Percentiles rank a stretch among this genome's conserved stretches.
Conservation (phyloP, 768 basidiomycete genomes). For the Polyporus arcularius region DNA sequence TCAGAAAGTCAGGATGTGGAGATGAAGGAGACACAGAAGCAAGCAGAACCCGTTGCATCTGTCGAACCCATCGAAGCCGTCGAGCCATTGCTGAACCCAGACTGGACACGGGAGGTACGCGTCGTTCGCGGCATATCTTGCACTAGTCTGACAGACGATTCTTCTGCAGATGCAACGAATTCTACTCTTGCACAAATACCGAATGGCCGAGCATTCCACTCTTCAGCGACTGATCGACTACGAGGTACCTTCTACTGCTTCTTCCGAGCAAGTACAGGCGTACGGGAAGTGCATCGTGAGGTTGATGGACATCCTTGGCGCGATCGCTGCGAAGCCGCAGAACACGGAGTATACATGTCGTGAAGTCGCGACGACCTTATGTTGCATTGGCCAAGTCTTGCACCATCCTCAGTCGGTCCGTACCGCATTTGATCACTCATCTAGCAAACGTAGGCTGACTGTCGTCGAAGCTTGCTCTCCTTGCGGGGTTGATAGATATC, state of each 20-base stretch:
- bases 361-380: conserved; percentile 15
- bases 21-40: conserved; percentile 28
- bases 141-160: neutral
- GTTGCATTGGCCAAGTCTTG: conserved; percentile 26
- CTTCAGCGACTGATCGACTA: conserved; percentile 54
- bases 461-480: conserved; percentile 39
- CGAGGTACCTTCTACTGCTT: conserved; percentile 26
- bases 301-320: conserved; percentile 49
- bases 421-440: neutral
- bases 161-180: conserved; percentile 56
- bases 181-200: conserved; percentile 56
- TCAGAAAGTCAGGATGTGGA: conserved; percentile 2
- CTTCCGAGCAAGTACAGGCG: conserved; percentile 25
- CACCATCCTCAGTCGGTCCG: conserved; percentile 18
- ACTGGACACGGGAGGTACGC: conserved; percentile 59
- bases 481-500: conserved; percentile 56
- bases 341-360: conserved; percentile 18
- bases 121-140: neutral
- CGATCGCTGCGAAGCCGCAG: neutral
- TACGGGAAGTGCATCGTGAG: conserved; percentile 47
- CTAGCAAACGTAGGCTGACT: neutral
- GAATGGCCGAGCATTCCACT: conserved; percentile 41
- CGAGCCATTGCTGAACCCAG: conserved; percentile 35
- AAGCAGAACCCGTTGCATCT: conserved; percentile 11
- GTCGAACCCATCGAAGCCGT: conserved; percentile 31